Base-by-base conservation (phyloP, 768 basidiomycete genomes). In the Xerocomellus chrysenteron region DNA sequence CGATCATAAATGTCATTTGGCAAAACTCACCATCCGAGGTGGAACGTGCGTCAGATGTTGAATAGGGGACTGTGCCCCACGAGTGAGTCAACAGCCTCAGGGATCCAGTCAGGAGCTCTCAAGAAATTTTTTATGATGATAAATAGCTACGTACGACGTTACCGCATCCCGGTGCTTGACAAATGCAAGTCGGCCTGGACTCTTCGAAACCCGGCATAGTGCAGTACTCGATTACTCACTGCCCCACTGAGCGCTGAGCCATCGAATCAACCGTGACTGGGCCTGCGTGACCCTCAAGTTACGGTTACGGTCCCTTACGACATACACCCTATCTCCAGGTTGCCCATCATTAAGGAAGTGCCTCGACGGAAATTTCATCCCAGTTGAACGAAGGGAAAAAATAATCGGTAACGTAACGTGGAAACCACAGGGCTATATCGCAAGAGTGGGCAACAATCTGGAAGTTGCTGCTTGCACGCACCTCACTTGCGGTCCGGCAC, bases 391-490 rank as follows among this genome's bases (percentile, higher is more conserved):
- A 36, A 42, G 44, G 44, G 52, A 65, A 58, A 58, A 53, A 54
- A 43, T 41, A 42, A 48, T 50, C 7, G 52, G 56, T 69, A 58
- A 67, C 66, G 66, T 69, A 67, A 67, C 58, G 56, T 66, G 61
- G 66, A 67, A 64, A 56, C 47, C 42, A 19, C 39, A 55, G 47
- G 39, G 42, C 46, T 53, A 32, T 32, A 51, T 56, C 52, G 35
- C 60, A 54, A 46, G 45, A 19, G 43, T 39, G n/a, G 26, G 44
- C 47, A 52, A 44, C 59, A 56, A 47, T 47, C 50, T 50, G 53
- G 49, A 59, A 53, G 47, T 46, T 39, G 57, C 28, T 46, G 47
- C 32, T 49, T 55, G 54, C 65, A 67, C 55, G 50, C 63, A 61
- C 53, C 47, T 67, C 62, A 57, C 54, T 60, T 60, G 54, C 54